Conservation (phyloP, 768 basidiomycete species). For the Neoboletus brunneissimus region DNA sequence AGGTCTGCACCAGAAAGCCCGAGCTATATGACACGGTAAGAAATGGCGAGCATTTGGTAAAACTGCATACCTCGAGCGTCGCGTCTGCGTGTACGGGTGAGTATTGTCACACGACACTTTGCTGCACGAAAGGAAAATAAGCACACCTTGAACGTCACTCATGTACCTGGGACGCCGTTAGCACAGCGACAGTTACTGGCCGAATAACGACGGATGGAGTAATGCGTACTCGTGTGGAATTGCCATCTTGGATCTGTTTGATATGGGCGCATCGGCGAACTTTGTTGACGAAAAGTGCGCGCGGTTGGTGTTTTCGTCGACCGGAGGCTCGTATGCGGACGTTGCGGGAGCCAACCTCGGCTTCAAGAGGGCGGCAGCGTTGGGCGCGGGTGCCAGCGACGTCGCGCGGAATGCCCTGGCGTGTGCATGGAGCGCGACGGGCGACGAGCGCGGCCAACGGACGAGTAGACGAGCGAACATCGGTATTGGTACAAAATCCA, state of each 20-base stretch:
- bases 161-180: conserved; percentile 35
- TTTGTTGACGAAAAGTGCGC: conserved; percentile 28
- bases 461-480: conserved; percentile 28
- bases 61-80: conserved; percentile 36
- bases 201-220: not conserved
- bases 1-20: conserved; percentile 45
- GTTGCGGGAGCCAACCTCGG: not conserved
- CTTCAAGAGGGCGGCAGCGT: conserved; percentile 9
- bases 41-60: not conserved
- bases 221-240: conserved; percentile 43
- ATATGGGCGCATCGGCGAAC: conserved; percentile 36
- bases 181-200: conserved; percentile 13
- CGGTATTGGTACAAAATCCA: not conserved
- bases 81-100: conserved; percentile 29
- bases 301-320: conserved; percentile 19
- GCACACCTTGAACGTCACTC: conserved; percentile 47
- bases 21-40: conserved; percentile 23
- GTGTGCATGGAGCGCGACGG: conserved; percentile 10
- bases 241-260: conserved; percentile 38
- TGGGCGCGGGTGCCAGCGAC: conserved; percentile 7
- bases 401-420: conserved; percentile 15
- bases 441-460: conserved; percentile 19
- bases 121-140: not conserved
- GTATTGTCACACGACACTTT: not conserved
- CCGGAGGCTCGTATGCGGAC: conserved; percentile 3